Evolutionary conservation across 371 early-diverging fungal genomes (phyloP).

Genomic region (Mucor saturninus): DNA sequence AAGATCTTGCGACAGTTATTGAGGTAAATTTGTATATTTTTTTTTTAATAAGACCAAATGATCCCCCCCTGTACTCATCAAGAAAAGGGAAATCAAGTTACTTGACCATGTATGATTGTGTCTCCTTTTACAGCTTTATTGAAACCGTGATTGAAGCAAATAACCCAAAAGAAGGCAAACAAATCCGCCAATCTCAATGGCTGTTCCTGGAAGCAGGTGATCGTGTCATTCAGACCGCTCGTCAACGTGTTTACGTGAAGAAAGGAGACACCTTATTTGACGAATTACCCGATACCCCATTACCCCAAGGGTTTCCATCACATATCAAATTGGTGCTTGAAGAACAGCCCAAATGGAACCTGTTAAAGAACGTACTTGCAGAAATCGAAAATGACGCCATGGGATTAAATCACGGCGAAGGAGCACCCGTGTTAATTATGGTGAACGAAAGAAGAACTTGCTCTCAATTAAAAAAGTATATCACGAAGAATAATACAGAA

Average conservation of each 20-base stretch:
- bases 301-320: constrained; percentile 51
- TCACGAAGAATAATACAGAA: constrained; percentile 27
- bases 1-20: constrained; percentile 73
- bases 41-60: not conserved
- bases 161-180: constrained; percentile 40
- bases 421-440: constrained; percentile 70
- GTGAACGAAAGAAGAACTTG: constrained; percentile 71
- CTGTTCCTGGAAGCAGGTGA: constrained; percentile 87
- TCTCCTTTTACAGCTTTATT: constrained; percentile 84
- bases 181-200: constrained; percentile 73
- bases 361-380: constrained; percentile 68
- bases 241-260: constrained; percentile 66
- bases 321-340: constrained; percentile 78
- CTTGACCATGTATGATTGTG: constrained; percentile 85
- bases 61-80: too few relatives aligned
- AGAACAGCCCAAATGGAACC: constrained; percentile 92
- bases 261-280: constrained; percentile 46
- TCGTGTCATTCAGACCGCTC: constrained; percentile 63
- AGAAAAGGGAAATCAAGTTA: constrained; percentile 42
- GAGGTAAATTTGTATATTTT: constrained; percentile 33
- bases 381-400: constrained; percentile 72
- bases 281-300: not conserved
- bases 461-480: constrained; percentile 66
- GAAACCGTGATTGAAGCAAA: constrained; percentile 79
- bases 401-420: constrained; percentile 14